Percentiles rank a stretch among this genome's conserved stretches.
These are phyloP conservation scores for Zostera marina DNA, from an alignment of 116 monocot species.

Conservation along the genomic window DNA sequence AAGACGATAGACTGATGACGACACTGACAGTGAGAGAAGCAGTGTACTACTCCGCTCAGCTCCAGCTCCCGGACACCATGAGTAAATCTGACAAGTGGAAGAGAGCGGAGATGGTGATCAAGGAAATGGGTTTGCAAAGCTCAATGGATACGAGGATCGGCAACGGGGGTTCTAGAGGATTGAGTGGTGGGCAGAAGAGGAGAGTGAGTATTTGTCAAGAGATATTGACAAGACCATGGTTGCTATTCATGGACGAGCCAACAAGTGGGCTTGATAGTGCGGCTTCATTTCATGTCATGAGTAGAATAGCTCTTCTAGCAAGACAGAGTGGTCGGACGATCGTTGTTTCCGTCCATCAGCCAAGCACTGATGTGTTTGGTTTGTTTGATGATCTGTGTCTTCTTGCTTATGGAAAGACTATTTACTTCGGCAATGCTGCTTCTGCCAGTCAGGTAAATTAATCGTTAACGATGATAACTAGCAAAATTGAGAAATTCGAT, in stretches of 20 bases:
- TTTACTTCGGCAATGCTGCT: slow-evolving; percentile 13
- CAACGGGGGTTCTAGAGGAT: slow-evolving; percentile 5
- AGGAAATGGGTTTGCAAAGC: slow-evolving; percentile 19
- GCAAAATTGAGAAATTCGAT: too few species aligned
- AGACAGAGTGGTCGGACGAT: slow-evolving; percentile 10
- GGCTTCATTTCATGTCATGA: slow-evolving; percentile 24
- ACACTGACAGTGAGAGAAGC: slow-evolving; percentile 26
- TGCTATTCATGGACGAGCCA: slow-evolving; percentile 28
- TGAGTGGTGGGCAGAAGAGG: slow-evolving; percentile 27
- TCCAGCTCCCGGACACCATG: slow-evolving; percentile 23
- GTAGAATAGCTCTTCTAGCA: slow-evolving; percentile 9
- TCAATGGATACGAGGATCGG: slow-evolving; percentile 23
- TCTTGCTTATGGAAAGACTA: slow-evolving; percentile 17
- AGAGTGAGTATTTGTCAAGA: slow-evolving; percentile 32
- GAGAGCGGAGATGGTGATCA: slow-evolving; percentile 14
- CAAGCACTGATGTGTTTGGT: slow-evolving; percentile 16
- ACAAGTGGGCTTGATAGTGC: slow-evolving; percentile 32
- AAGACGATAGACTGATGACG: slow-evolving; percentile 23
- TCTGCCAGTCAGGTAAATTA: slow-evolving; percentile 9
- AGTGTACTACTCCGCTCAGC: slow-evolving; percentile 27
- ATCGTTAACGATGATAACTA: neutral
- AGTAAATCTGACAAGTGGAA: slow-evolving; percentile 8
- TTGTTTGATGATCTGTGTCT: slow-evolving; percentile 19
- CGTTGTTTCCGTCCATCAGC: slow-evolving; percentile 20
- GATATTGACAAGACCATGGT: slow-evolving; percentile 17